Base-by-base conservation (phyloP, 257 asterid genomes). In the Solanum lignicaule region DNA sequence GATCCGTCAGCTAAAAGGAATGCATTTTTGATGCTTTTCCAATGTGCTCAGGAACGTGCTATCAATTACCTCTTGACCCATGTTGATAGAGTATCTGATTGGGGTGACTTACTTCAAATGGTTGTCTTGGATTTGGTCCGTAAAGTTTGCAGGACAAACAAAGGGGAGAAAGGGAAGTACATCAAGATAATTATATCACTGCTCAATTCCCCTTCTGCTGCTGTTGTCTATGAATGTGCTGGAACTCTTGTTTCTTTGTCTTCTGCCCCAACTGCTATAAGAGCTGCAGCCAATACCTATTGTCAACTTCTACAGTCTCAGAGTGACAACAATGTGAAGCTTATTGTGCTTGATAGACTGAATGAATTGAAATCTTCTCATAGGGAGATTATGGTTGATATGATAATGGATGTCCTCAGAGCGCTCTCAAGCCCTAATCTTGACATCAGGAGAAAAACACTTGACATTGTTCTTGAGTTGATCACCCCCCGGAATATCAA, bases 401-500 rank as follows among this genome's bases (percentile, higher is more conserved):
- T 95, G 97, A 95, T 96, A 55, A 96, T 96, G 99, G 99, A 96
- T 92, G 95, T 94, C 84, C 93, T 96, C 23, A 92, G 99, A 93
- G 99, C 98, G 88, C 92, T 96, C 33, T 93, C 98, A 13, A 96
- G 98, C 91, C 98, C 99, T 16, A 96, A 95, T 86, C 95, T 95
- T 39, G 99, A 96, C 88, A 96, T 96, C 83, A 93, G 93, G 68
- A 95, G 95, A 93, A 96, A 96, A 90, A 94, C 99, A 69, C 95
- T 96, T 90, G 99, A 96, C 91, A 96, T 96, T 86, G 98, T 95
- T 91, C 95, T 96, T 92, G 99, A 96, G 85, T 91, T 96, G 89
- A 94, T 96, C 85, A 96, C 94, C 10, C 97, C 98, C 83, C 90
- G 97, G 82, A 95, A 95, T 89, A 96, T 96, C 84, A 96, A 92